phyloP scores from a whole-genome alignment of 495 filamentous ascomycete species.

The Penicillium silybi region DNA sequence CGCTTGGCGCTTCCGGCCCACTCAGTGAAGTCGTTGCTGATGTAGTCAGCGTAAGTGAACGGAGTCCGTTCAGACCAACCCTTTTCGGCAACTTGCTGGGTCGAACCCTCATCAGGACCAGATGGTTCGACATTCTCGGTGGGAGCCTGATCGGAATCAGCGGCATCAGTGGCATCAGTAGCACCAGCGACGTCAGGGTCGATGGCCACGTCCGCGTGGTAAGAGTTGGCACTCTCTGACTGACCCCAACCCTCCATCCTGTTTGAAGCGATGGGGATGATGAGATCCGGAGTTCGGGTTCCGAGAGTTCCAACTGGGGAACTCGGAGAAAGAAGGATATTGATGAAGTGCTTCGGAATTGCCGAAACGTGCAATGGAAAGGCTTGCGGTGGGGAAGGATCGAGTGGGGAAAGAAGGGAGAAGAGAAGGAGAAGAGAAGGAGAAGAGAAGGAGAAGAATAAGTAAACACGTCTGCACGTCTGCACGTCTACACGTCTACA shows the following conservation, averaged over 20 bases:
- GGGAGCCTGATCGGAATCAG: constrained; percentile 12
- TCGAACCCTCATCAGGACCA: background rate
- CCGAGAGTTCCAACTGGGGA: background rate
- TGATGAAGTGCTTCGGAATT: background rate
- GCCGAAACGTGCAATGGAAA: too few species aligned
- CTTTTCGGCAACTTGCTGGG: background rate
- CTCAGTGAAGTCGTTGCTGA: constrained; percentile 21
- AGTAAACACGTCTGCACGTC: background rate
- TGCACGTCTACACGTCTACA: background rate
- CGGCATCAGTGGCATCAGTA: background rate
- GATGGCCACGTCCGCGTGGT: background rate
- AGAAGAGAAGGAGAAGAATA: background rate
- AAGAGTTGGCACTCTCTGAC: background rate
- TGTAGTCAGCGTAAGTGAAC: constrained; percentile 54
- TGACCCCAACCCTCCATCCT: background rate
- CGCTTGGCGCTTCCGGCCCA: constrained; percentile 58
- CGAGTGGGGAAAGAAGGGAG: background rate
- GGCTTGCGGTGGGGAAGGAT: too few species aligned
- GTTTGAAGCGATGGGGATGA: background rate
- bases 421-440: constrained; percentile 4
- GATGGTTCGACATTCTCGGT: constrained; percentile 27
- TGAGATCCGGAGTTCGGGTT: too few species aligned
- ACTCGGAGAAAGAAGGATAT: background rate
- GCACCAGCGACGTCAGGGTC: too few species aligned
- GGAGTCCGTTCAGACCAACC: constrained; percentile 52